Conservation (phyloP, 2,329 filamentous ascomycete species). For the Aspergillus sp. region DNA sequence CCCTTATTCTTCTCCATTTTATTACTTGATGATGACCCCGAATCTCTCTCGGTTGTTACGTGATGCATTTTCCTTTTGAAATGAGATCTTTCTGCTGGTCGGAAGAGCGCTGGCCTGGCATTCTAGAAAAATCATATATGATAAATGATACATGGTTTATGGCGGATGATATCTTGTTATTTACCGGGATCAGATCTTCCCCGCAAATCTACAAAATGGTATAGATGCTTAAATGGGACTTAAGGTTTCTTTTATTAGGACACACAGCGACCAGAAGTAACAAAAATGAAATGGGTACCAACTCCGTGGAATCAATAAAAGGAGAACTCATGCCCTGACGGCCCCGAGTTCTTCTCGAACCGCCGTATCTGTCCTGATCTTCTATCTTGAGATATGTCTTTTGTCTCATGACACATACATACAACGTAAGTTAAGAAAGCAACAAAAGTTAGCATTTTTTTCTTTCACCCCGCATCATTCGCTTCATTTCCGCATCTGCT, state of each 20-base stretch:
- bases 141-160: conserved; percentile 2
- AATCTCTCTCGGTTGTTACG: conserved; percentile 19
- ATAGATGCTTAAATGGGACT: conserved; percentile 1
- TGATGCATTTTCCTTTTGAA: conserved; percentile 11
- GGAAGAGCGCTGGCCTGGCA: conserved; percentile 34
- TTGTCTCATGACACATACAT: conserved; percentile 39
- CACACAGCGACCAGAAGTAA: conserved; percentile 21
- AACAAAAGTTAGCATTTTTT: conserved; percentile 6
- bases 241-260: conserved; percentile 34
- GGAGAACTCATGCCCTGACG: conserved; percentile 34
- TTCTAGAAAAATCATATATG: conserved; percentile 13
- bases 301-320: conserved; percentile 41
- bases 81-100: conserved; percentile 28
- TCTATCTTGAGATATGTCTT: conserved; percentile 17
- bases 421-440: conserved; percentile 27
- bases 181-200: too few species aligned
- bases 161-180: not conserved
- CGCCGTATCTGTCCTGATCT: conserved; percentile 23
- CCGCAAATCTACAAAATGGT: too few species aligned
- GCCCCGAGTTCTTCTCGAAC: conserved; percentile 29
- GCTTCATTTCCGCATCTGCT: conserved; percentile 53
- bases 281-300: conserved; percentile 33
- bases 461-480: conserved; percentile 14
- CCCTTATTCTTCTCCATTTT: conserved; percentile 11
- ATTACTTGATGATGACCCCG: conserved; percentile 24